Evolutionary conservation across 78 protist genomes (phyloP).

Genomic region (Dictyostelium firmibasis): DNA sequence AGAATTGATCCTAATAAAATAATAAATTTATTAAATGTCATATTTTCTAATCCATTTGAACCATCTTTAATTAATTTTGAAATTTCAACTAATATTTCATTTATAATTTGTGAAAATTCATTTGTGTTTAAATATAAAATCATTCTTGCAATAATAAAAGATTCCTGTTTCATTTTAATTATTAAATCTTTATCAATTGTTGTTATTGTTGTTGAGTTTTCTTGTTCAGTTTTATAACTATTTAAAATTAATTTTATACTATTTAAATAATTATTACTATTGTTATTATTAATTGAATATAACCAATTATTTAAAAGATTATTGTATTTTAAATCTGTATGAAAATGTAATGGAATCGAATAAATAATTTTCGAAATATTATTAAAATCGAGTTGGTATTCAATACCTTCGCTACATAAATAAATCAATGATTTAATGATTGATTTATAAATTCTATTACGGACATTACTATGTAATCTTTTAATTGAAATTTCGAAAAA

Average conservation of each 20-base stretch:
- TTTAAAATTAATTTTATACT: background rate
- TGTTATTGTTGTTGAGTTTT: background rate
- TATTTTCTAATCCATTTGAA: background rate
- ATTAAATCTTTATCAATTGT: conserved; percentile 22
- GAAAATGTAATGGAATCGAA: conserved; percentile 31
- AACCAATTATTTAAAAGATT: conserved; percentile 13
- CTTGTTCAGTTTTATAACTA: background rate
- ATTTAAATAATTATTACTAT: background rate
- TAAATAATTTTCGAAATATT: conserved; percentile 13
- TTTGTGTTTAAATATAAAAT: background rate
- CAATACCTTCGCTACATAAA: background rate
- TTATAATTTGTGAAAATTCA: background rate
- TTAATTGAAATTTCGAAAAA: conserved; percentile 5
- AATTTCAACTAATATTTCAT: background rate
- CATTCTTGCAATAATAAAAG: conserved; percentile 21
- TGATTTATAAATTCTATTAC: conserved; percentile 13
- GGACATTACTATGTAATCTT: background rate
- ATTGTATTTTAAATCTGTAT: background rate
- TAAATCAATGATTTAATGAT: conserved; percentile 1
- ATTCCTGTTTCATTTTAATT: background rate
- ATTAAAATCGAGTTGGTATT: background rate
- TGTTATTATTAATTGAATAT: background rate
- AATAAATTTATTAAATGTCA: background rate
- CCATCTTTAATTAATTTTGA: background rate
- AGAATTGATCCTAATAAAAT: background rate